Percentiles rank a stretch among this genome's conserved stretches.
phyloP scores from a whole-genome alignment of 768 basidiomycete genomes.

The Suillus fuscotomentosus region DNA sequence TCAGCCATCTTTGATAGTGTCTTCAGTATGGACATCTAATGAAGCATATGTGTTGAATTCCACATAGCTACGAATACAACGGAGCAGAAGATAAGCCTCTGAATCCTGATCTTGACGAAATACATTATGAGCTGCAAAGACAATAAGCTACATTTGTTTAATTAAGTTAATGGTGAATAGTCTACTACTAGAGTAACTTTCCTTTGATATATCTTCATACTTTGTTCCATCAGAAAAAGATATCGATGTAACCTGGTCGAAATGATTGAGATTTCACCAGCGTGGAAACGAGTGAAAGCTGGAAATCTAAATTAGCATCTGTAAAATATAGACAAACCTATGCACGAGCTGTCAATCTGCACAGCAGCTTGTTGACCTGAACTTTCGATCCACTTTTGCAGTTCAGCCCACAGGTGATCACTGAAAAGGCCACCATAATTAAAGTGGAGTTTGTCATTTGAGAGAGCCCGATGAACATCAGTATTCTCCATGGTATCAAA shows the following conservation, averaged over 20 bases:
- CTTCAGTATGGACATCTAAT: neutral
- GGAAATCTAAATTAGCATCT: neutral
- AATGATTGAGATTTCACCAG: neutral
- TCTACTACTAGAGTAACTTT: neutral
- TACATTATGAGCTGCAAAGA: neutral
- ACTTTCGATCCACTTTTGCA: constrained; percentile 19
- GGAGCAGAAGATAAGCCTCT: neutral
- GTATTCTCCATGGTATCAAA: constrained; percentile 35
- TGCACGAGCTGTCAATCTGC: neutral
- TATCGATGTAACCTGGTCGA: neutral
- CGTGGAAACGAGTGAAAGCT: neutral
- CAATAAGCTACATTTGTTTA: neutral
- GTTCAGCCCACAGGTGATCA: constrained; percentile 28
- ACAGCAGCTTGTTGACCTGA: constrained; percentile 19
- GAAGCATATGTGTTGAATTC: neutral
- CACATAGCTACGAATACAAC: neutral
- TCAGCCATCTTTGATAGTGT: neutral
- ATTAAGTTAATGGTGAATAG: neutral
- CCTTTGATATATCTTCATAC: neutral
- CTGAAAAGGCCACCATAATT: constrained; percentile 32
- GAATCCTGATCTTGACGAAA: neutral
- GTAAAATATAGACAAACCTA: neutral
- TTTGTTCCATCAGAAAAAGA: neutral
- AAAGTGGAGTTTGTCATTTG: constrained; percentile 39
- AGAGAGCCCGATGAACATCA: constrained; percentile 30